Evolutionary conservation across 192 early-diverging fungal species (phyloP).

Genomic region (Coemansia guatemalensis): DNA sequence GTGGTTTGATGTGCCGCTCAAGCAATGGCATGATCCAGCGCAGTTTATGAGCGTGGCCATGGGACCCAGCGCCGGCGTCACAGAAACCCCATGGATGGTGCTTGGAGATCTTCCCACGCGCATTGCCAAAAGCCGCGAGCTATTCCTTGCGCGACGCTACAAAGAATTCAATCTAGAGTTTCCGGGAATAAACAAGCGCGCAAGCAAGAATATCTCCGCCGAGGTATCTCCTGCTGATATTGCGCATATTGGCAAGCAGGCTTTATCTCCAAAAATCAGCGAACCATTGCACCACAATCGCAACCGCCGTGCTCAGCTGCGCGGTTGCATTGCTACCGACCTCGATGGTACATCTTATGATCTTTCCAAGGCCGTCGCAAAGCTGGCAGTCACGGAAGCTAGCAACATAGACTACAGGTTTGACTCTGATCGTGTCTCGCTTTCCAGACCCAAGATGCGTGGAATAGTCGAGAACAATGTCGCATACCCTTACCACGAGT

Average conservation of each 20-base stretch:
- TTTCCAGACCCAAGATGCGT: slow-evolving; percentile 16
- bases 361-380: slow-evolving; percentile 32
- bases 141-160: slow-evolving; percentile 53
- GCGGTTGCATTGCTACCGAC: slow-evolving; percentile 27
- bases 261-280: background rate
- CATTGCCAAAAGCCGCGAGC: slow-evolving; percentile 53
- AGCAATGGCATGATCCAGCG: slow-evolving; percentile 51
- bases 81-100: slow-evolving; percentile 55
- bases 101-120: slow-evolving; percentile 53
- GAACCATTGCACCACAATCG: slow-evolving; percentile 7
- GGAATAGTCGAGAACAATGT: background rate
- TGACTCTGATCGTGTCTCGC: slow-evolving; percentile 34
- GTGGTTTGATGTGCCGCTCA: slow-evolving; percentile 48
- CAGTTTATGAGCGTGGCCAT: slow-evolving; percentile 53
- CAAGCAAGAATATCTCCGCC: background rate
- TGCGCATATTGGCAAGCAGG: background rate
- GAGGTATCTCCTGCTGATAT: background rate
- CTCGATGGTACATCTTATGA: slow-evolving; percentile 15
- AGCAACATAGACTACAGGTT: slow-evolving; percentile 28
- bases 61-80: slow-evolving; percentile 45
- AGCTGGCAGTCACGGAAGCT: slow-evolving; percentile 27
- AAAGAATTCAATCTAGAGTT: slow-evolving; percentile 52
- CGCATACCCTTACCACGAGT: slow-evolving; percentile 23
- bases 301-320: slow-evolving; percentile 11
- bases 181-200: slow-evolving; percentile 28